Percentiles rank a stretch among this genome's conserved stretches.
Conservation (phyloP, 2,329 filamentous ascomycete genomes). For the Colletotrichum sp. region DNA sequence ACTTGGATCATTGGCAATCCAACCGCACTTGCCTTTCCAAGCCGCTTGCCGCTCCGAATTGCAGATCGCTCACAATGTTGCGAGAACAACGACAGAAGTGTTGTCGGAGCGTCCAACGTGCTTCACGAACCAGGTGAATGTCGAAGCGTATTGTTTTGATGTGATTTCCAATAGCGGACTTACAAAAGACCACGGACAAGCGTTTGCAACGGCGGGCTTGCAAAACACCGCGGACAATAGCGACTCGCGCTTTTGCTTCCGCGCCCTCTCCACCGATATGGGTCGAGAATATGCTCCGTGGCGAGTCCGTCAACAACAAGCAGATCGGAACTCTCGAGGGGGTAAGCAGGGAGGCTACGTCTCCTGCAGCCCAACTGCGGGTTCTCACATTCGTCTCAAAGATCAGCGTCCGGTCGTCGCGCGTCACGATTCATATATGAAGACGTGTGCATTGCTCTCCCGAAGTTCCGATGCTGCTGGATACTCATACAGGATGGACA, state of each 20-base stretch:
- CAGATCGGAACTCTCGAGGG: neutral
- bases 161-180: neutral
- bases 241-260: neutral
- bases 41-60: neutral
- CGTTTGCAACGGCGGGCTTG: neutral
- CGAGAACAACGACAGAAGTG: neutral
- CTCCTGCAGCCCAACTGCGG: neutral
- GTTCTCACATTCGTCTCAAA: neutral
- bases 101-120: neutral
- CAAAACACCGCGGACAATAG: constrained; percentile 9
- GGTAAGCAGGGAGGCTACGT: neutral
- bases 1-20: neutral
- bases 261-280: neutral
- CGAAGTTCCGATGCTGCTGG: neutral
- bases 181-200: constrained; percentile 6
- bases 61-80: neutral
- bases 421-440: constrained; percentile 1
- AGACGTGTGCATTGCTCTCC: neutral
- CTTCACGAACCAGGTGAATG: neutral
- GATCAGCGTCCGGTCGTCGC: neutral
- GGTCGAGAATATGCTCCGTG: neutral
- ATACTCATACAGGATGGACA: neutral
- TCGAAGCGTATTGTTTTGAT: neutral
- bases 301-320: neutral
- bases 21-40: neutral